Conservation (phyloP, 352 stramenopile genomes). For the Saprolegnia parasitica region DNA sequence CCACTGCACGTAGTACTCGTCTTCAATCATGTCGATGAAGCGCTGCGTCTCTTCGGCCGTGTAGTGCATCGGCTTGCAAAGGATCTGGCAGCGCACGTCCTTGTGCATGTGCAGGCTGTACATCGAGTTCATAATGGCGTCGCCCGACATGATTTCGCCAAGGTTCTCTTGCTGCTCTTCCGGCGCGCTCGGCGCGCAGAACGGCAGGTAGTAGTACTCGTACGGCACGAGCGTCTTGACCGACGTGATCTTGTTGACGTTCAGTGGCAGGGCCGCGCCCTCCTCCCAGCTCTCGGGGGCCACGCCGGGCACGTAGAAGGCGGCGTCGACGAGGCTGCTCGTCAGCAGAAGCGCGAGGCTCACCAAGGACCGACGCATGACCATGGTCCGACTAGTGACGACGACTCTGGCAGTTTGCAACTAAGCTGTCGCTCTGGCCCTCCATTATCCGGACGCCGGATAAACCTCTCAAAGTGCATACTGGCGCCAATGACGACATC, state of each 20-base stretch:
- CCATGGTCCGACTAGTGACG: neutral
- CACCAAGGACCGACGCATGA: neutral
- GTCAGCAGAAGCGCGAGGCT: slow-evolving; percentile 6
- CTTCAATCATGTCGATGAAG: slow-evolving; percentile 90
- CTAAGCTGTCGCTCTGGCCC: slow-evolving; percentile 1
- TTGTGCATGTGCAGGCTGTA: slow-evolving; percentile 89
- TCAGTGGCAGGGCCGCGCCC: slow-evolving; percentile 85
- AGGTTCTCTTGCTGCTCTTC: slow-evolving; percentile 89
- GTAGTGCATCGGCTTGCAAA: slow-evolving; percentile 87
- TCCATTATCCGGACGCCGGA: slow-evolving; percentile 24
- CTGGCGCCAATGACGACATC: neutral
- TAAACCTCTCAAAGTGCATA: slow-evolving; percentile 13
- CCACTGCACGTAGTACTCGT: slow-evolving; percentile 95
- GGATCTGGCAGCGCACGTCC: slow-evolving; percentile 80
- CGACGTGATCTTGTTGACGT: slow-evolving; percentile 98
- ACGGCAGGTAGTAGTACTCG: slow-evolving; percentile 98
- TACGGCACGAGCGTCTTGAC: slow-evolving; percentile 98
- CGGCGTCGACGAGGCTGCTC: slow-evolving; percentile 33
- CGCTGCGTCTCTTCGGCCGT: slow-evolving; percentile 62
- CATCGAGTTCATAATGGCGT: slow-evolving; percentile 89
- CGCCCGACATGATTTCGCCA: slow-evolving; percentile 89
- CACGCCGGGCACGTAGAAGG: slow-evolving; percentile 83
- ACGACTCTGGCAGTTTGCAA: neutral
- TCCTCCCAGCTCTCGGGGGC: slow-evolving; percentile 77
- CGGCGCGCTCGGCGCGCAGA: slow-evolving; percentile 79